Evolutionary conservation across 1,284 basidiomycete genomes (phyloP).

Genomic region (Ustilago loliicola): DNA sequence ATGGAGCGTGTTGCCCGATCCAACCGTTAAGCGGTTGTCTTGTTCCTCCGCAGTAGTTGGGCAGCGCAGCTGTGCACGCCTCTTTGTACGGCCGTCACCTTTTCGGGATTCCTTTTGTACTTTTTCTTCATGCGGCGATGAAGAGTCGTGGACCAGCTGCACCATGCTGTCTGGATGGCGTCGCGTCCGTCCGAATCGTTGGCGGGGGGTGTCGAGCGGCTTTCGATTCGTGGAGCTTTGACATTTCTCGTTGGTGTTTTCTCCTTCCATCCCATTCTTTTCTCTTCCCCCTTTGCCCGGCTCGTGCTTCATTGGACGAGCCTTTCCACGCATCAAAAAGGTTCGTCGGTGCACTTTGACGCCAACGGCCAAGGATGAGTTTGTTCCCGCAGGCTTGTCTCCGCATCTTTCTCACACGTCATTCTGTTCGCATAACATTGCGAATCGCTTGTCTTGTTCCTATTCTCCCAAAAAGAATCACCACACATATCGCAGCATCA

Average conservation of each 20-base stretch:
- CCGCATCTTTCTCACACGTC: constrained; percentile 29
- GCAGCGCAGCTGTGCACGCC: constrained; percentile 36
- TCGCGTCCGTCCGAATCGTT: constrained; percentile 30
- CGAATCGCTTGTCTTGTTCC: constrained; percentile 17
- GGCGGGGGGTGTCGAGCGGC: constrained; percentile 25
- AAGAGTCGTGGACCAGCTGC: constrained; percentile 21
- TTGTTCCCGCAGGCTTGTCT: constrained; percentile 34
- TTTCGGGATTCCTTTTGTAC: constrained; percentile 57
- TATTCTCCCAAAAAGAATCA: constrained; percentile 30
- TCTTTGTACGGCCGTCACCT: constrained; percentile 32
- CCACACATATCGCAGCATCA: constrained; percentile 54
- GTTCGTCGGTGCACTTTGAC: constrained; percentile 20
- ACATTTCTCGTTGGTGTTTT: constrained; percentile 18
- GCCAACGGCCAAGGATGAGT: constrained; percentile 33
- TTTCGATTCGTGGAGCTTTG: constrained; percentile 44
- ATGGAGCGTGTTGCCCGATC: constrained; percentile 99
- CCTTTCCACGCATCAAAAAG: constrained; percentile 52
- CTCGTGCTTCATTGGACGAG: constrained; percentile 5
- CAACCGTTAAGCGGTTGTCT: constrained; percentile 82
- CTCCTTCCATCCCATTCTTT: constrained; percentile 8
- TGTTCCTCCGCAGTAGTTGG: constrained; percentile 12
- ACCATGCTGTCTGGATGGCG: constrained; percentile 30
- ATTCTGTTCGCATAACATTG: constrained; percentile 12
- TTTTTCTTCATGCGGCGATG: constrained; percentile 47
- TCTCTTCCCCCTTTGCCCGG: constrained; percentile 8